Evolutionary conservation across 163 green algal species (phyloP).

Genomic region (Picocystis sp.): DNA sequence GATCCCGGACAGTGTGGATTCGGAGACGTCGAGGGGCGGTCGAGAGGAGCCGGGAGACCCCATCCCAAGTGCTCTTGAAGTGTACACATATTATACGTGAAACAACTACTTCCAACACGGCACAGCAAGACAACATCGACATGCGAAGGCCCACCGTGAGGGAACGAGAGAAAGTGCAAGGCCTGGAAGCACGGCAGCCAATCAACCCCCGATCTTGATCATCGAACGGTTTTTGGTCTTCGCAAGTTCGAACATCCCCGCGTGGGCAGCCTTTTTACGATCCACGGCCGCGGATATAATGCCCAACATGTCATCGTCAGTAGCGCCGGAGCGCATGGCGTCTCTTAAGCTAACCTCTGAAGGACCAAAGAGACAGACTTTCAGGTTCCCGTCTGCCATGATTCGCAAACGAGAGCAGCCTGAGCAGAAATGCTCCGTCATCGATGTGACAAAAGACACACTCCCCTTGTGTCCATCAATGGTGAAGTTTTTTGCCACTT

Average conservation of each 20-base stretch:
- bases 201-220: conserved; percentile 90
- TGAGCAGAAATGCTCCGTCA: conserved; percentile 89
- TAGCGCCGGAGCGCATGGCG: conserved; percentile 65
- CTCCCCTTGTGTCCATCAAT: conserved; percentile 49
- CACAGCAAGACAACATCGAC: too few species aligned
- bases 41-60: too few species aligned
- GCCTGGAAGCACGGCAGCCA: not conserved
- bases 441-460: conserved; percentile 95
- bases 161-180: too few species aligned
- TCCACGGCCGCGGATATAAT: conserved; percentile 74
- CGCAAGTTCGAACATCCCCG: conserved; percentile 82
- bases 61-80: too few species aligned
- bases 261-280: conserved; percentile 78
- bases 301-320: conserved; percentile 52
- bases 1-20: too few species aligned
- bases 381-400: conserved; percentile 93
- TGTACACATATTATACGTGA: too few species aligned
- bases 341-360: conserved; percentile 53
- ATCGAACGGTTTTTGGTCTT: conserved; percentile 77
- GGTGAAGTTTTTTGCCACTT: conserved; percentile 93
- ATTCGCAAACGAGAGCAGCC: conserved; percentile 61
- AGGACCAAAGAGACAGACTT: conserved; percentile 76
- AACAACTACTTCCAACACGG: too few species aligned
- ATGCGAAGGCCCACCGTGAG: too few species aligned
- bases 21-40: too few species aligned